Percentiles rank a stretch among this genome's conserved stretches.
Evolutionary conservation across 2,329 filamentous ascomycete species (phyloP).

Genomic region (Xylariales sp.): DNA sequence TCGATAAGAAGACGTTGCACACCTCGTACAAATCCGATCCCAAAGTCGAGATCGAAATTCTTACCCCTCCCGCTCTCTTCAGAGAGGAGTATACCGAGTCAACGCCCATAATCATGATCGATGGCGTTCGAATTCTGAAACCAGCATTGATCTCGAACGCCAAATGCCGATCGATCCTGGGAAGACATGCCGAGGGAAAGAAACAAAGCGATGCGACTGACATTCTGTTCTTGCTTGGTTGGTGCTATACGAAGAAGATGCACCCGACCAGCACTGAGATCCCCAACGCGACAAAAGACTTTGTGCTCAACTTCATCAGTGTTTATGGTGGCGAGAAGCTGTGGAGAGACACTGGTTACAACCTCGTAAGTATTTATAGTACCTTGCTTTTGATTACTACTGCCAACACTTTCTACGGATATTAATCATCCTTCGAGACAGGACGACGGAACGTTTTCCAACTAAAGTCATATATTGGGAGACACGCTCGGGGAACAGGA

Average conservation of each 20-base stretch:
- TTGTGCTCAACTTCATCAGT: neutral
- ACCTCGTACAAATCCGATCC: constrained; percentile 2
- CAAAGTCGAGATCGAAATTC: constrained; percentile 4
- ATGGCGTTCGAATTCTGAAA: constrained; percentile 2
- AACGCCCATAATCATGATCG: constrained; percentile 2
- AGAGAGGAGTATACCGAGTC: neutral
- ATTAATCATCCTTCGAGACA: neutral
- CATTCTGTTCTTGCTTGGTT: constrained; percentile 6
- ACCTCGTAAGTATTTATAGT: neutral
- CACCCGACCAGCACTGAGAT: neutral
- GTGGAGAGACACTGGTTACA: neutral
- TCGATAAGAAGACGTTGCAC: constrained; percentile 3
- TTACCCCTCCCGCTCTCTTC: constrained; percentile 8
- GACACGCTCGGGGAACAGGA: neutral
- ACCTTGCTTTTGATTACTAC: neutral
- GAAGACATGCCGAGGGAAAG: neutral
- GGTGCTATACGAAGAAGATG: neutral
- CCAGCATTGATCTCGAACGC: constrained; percentile 4
- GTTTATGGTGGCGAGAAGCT: neutral
- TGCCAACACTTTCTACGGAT: neutral
- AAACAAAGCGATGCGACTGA: constrained; percentile 1
- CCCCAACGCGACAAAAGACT: neutral
- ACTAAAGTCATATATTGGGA: neutral
- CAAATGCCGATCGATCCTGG: constrained; percentile 3
- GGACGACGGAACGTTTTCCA: neutral